Evolutionary conservation across 2,329 filamentous ascomycete species (phyloP), one percentile per base, ranked within the genome.

Genomic region (Orbilia brochopaga): DNA sequence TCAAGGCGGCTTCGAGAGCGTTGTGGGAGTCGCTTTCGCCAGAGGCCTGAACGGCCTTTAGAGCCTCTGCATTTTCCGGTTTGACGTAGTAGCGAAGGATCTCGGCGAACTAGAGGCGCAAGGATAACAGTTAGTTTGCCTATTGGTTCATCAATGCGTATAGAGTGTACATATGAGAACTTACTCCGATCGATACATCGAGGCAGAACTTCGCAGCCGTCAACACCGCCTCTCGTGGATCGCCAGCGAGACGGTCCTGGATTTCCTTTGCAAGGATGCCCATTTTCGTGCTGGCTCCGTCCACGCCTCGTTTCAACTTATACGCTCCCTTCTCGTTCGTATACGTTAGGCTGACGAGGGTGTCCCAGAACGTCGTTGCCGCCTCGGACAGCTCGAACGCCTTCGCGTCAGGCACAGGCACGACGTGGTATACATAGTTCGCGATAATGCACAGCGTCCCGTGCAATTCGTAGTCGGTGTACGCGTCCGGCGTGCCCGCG

Each of bases 21-120:
- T 87, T 84, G 1, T 81, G 81, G 0, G 83, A 81, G 5, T 86
- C 81, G 42, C 83, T 77, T 35, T 83, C 80, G 24, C 90, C 86
- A 15, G 89, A 81, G n/a, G 81, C 80, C 74, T 87, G 83, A 58
- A 92, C 82, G 48, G 86, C 84, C 0, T 84, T 81, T 0, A 89
- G 78, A 75, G 90, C 82, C 13, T 81, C 75, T 63, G 81, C 79
- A 75, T 86, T 85, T 35, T 84, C 79, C 1, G 83, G 80, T 0
- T 85, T 84, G 4, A 92, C 83, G 77, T 89, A 91, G 80, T 85
- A 91, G 77, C 92, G 88, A 17, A 91, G 82, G 1, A 88, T 83
- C 80, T 90, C 88, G 1, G 88, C 86, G 77, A 92, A 73, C 69
- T 73, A 54, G 8, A 44, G 32, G 10, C 17, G 10, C 21, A 30